These are phyloP conservation scores for Cordyceps militaris DNA, from an alignment of 2,329 filamentous ascomycete genomes.

Conservation along the genomic window DNA sequence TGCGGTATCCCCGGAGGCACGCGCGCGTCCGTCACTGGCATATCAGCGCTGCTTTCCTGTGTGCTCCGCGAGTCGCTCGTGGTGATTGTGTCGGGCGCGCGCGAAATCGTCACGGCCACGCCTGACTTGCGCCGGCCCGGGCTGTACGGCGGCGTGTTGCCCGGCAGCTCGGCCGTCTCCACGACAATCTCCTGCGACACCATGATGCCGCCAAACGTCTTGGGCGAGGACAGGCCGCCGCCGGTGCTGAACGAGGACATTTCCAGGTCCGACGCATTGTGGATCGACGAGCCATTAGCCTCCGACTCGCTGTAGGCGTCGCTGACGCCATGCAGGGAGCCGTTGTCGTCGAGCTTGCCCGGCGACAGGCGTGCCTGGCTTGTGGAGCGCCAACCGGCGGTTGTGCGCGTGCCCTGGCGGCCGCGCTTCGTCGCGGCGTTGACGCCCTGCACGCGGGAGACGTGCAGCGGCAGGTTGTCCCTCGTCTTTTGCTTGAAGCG, in stretches of 20 bases:
- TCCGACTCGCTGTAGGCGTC: conserved; percentile 3
- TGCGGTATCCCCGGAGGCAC: not conserved
- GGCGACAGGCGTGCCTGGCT: conserved; percentile 18
- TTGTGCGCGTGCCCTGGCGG: not conserved
- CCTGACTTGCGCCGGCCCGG: not conserved
- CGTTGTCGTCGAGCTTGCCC: conserved; percentile 13
- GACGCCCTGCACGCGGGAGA: not conserved
- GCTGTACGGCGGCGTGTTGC: not conserved
- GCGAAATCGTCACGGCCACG: not conserved
- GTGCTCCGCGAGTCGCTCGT: not conserved
- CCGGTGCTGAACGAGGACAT: not conserved
- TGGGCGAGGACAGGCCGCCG: not conserved
- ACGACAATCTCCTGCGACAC: conserved; percentile 53
- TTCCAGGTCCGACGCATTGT: conserved; percentile 1
- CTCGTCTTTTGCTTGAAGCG: not conserved
- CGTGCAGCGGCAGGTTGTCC: not conserved
- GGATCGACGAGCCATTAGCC: conserved; percentile 3
- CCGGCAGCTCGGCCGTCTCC: conserved; percentile 13
- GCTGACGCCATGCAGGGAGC: not conserved
- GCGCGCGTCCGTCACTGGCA: not conserved
- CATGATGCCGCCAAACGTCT: conserved; percentile 49
- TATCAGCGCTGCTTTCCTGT: not conserved
- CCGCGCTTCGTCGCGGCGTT: not conserved
- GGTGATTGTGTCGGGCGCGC: not conserved
- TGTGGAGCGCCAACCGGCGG: not conserved